phyloP scores from a whole-genome alignment of 805 yeast species.

The Groenewaldozyma tartarivorans region DNA sequence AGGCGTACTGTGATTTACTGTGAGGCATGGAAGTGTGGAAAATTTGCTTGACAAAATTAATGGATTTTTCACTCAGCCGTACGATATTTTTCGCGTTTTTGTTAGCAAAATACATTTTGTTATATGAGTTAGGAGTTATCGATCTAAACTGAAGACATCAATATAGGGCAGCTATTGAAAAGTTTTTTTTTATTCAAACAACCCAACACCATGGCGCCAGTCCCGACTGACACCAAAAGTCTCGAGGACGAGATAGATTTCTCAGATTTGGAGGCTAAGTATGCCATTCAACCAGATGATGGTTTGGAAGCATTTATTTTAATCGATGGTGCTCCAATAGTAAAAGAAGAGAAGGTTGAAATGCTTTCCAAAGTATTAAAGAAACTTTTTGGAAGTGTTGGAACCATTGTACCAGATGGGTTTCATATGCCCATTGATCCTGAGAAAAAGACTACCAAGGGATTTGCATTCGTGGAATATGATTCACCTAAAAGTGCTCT shows the following conservation, averaged over 20 bases:
- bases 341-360: slow-evolving; percentile 81
- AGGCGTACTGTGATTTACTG: too few relatives aligned
- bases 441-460: slow-evolving; percentile 57
- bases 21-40: too few relatives aligned
- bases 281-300: slow-evolving; percentile 48
- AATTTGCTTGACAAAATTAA: too few relatives aligned
- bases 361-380: slow-evolving; percentile 75
- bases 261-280: slow-evolving; percentile 75
- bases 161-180: too few relatives aligned
- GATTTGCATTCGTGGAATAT: slow-evolving; percentile 73
- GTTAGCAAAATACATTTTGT: too few relatives aligned
- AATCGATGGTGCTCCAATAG: slow-evolving; percentile 92
- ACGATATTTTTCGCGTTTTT: too few relatives aligned
- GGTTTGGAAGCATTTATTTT: slow-evolving; percentile 71
- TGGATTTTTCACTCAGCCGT: too few relatives aligned
- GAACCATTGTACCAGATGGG: slow-evolving; percentile 56
- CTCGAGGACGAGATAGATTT: slow-evolving; percentile 49
- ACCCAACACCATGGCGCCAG: slow-evolving; percentile 8
- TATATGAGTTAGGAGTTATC: too few relatives aligned
- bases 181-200: too few relatives aligned
- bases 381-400: slow-evolving; percentile 70
- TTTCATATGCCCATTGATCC: slow-evolving; percentile 70
- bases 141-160: too few relatives aligned
- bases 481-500: slow-evolving; percentile 57
- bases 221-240: slow-evolving; percentile 8